Evolutionary conservation across 2,329 filamentous ascomycete genomes (phyloP), one percentile per base, ranked within the genome.

Genomic region (Xylariaceae sp.): DNA sequence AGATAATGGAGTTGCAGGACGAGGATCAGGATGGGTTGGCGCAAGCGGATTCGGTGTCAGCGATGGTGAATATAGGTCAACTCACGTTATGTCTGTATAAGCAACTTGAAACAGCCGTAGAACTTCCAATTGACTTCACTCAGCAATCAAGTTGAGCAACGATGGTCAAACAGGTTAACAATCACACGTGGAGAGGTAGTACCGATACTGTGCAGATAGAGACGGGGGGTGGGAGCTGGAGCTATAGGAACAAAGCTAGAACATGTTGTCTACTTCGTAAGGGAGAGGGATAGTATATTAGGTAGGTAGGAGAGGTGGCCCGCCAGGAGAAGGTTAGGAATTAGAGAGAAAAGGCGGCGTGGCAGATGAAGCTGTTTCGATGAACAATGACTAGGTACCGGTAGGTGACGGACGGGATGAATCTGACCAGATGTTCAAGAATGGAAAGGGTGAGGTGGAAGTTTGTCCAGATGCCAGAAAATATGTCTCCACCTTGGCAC

Each of bases 151-250:
- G 61, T 59, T 47, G 53, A 66, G 58, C 36, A 56, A 50, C 2
- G 45, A 54, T 55, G 47, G 57, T 46, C 52, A 54, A 23, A 65
- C 63, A 56, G 57, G 53, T 41, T 16, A 21, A 58, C 63, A 66
- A 63, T 67, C 53, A 63, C 64, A 68, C 66, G 64, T 65, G 59
- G 47, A 67, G 57, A 65, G 52, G 61, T 64, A 65, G 51, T 56
- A 69, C 66, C 66, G 58, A 59, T 56, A 66, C 62, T 56, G 63
- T 62, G 48, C 49, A 57, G 49, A 54, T 48, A 49, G 57, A 58
- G 61, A 65, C 48, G 44, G 58, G 51, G 53, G n/a, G n/a, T n/a
- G 54, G 39, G 56, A 60, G 62, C 37, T 48, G 53, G 51, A 58
- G 59, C 36, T 48, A 47, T 34, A 47, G 40, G 50, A 33, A 36